Conservation (phyloP, 2,329 filamentous ascomycete species). For the Ophiosphaerella korrae region DNA sequence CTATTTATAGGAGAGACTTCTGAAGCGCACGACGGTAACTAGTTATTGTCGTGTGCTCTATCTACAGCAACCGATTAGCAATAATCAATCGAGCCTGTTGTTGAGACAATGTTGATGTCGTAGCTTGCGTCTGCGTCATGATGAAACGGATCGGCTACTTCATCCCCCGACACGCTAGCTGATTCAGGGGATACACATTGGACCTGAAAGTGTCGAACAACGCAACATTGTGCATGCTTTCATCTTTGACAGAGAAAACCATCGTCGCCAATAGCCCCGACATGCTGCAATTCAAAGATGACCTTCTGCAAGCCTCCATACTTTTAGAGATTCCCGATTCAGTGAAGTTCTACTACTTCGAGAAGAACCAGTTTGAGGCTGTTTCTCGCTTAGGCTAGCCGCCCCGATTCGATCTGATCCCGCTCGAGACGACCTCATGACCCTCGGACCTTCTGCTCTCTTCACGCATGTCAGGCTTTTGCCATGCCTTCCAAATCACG, state of each 20-base stretch:
- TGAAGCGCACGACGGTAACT: too few species aligned
- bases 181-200: background rate
- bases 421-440: conserved; percentile 9
- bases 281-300: too few species aligned
- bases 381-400: conserved; percentile 5
- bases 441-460: too few species aligned
- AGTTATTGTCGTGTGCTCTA: conserved; percentile 70
- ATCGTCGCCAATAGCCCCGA: too few species aligned
- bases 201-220: background rate
- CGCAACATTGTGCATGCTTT: too few species aligned
- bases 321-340: too few species aligned
- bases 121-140: too few species aligned
- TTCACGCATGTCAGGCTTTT: background rate
- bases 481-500: conserved; percentile 49
- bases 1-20: conserved; percentile 54
- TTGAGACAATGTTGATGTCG: too few species aligned
- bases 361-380: too few species aligned
- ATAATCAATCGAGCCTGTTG: background rate
- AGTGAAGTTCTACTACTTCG: background rate
- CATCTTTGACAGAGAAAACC: too few species aligned
- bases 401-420: background rate
- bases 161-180: background rate
- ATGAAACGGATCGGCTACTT: too few species aligned
- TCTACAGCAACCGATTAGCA: background rate
- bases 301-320: too few species aligned